These are phyloP conservation scores for Themeda triandra DNA, from an alignment of 176 grass and related monocot genomes.

Conservation along the genomic window DNA sequence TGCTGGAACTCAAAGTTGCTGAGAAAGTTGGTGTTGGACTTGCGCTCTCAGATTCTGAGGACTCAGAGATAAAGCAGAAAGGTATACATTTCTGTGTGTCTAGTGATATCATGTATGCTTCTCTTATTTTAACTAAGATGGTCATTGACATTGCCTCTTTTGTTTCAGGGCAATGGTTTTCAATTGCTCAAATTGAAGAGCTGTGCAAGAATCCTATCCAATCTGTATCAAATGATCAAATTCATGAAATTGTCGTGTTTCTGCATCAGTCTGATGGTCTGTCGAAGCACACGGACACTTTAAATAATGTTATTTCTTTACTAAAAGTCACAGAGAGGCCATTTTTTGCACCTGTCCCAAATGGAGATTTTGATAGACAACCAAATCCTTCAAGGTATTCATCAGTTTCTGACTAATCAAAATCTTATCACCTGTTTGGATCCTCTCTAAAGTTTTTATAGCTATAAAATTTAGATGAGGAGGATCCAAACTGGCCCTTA, in stretches of 20 bases:
- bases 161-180: conserved; percentile 71
- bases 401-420: not conserved
- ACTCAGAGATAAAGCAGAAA: conserved; percentile 50
- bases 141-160: conserved; percentile 9
- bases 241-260: conserved; percentile 73
- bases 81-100: conserved; percentile 49
- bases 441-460: too few species aligned
- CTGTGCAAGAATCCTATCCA: conserved; percentile 54
- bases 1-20: conserved; percentile 46
- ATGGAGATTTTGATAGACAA: conserved; percentile 39
- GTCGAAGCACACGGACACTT: conserved; percentile 62
- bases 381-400: conserved; percentile 49
- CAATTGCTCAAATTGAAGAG: conserved; percentile 63
- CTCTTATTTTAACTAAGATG: conserved; percentile 19
- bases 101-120: too few species aligned
- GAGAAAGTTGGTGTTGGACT: conserved; percentile 69
- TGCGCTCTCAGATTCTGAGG: conserved; percentile 70
- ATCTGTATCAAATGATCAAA: conserved; percentile 41
- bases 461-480: too few species aligned
- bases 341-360: conserved; percentile 43
- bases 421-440: not conserved
- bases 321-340: conserved; percentile 41
- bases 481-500: too few species aligned
- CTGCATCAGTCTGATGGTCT: conserved; percentile 56
- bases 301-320: conserved; percentile 59